A percentile compares a stretch with the other conserved stretches of the same genome.
These are phyloP conservation scores for Colletotrichum coccodes DNA, from an alignment of 2,329 filamentous ascomycete species.

Conservation along the genomic window DNA sequence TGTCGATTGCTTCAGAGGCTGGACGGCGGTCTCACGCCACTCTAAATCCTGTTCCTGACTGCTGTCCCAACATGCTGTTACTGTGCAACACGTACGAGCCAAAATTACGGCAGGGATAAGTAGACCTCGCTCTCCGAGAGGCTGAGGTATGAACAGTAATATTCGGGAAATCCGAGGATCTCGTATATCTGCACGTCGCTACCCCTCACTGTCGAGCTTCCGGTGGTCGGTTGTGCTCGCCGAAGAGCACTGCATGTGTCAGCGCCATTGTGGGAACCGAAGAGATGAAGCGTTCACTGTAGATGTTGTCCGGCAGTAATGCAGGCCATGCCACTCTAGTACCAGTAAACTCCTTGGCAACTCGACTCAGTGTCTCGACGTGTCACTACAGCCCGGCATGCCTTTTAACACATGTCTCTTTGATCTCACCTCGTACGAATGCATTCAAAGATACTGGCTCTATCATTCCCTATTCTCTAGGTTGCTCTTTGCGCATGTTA, in stretches of 20 bases:
- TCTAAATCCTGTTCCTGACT: background rate
- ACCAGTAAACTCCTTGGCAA: background rate
- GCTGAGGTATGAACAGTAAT: background rate
- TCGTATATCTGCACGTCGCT: background rate
- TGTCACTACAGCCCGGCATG: background rate
- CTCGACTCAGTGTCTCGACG: background rate
- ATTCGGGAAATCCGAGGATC: background rate
- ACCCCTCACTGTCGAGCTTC: background rate
- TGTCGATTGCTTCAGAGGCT: background rate
- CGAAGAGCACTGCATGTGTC: background rate
- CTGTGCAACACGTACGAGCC: background rate
- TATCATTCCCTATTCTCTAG: conserved; percentile 1
- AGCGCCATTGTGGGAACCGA: background rate
- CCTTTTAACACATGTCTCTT: background rate
- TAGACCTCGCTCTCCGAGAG: background rate
- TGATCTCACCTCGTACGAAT: background rate
- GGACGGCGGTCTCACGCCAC: background rate
- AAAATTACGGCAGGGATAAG: background rate
- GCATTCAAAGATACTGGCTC: background rate
- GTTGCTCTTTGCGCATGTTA: conserved; percentile 14
- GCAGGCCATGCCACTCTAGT: background rate
- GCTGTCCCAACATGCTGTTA: background rate
- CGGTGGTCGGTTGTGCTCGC: too few relatives aligned
- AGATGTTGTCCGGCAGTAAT: background rate
- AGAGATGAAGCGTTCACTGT: too few relatives aligned